Base-by-base conservation (phyloP, 2,329 filamentous ascomycete genomes). In the Ophiostoma triangulosporum region DNA sequence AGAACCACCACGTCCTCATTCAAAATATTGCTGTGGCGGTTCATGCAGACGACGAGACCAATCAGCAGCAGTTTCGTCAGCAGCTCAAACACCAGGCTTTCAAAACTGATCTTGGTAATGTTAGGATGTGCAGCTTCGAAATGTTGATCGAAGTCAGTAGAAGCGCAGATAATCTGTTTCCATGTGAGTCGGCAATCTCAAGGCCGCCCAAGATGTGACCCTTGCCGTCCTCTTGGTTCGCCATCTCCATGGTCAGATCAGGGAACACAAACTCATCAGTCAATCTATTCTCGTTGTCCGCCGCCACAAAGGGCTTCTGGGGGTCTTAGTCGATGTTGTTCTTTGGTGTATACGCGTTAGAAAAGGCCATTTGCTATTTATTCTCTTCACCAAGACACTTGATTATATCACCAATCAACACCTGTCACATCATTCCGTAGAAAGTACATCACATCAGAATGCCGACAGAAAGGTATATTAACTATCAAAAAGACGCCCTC, bases 211-310 rank as follows among this genome's bases (percentile, higher is more conserved):
- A 96, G 58, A 93, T 84, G 60, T 83, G 84, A 1, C 81, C 85
- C 55, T 75, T 73, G 4, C 74, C 73, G 36, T 86, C 77, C n/a
- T 84, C 81, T 17, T 85, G 79, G 29, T 81, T 76, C 7, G 78
- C 74, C 36, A 80, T 65, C 9, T 74, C 70, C 0, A 77, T 73
- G 33, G 73, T 72, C 20, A 75, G 67, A 60, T 96, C 89, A 0
- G 91, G 90, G 60, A 97, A 96, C 17, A 89, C 72, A 2, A 73
- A 70, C 17, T 93, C 86, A 2, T 81, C 77, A 32, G 97, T 73
- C 31, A 73, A 72, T 61, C 87, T 81, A 48, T 97, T 68, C 62
- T 95, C 87, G 62, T 98, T 97, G 63, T 95, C 89, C 8, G 91
- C 89, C 6, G 86, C 89, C 58, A 93, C 80, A 50, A 97, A 81